Conservation (phyloP, 768 basidiomycete species). For the Lentinula raphanica region DNA sequence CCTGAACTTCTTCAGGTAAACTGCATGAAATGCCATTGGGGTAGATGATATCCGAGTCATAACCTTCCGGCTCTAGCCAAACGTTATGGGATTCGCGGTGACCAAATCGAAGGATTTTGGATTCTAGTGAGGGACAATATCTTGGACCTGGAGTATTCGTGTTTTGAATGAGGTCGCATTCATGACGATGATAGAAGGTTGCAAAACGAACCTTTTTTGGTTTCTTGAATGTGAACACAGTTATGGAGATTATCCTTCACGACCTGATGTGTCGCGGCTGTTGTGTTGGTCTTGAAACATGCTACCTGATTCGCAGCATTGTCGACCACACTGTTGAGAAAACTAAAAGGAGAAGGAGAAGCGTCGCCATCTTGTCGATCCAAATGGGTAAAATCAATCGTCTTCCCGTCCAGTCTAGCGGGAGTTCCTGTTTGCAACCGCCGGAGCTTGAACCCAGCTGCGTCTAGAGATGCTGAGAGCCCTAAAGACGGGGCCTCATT, state of each 20-base stretch:
- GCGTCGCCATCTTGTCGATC: slow-evolving; percentile 63
- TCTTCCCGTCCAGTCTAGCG: slow-evolving; percentile 64
- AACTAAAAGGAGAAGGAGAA: slow-evolving; percentile 70
- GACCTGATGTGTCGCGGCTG: slow-evolving; percentile 65
- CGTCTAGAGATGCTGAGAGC: slow-evolving; percentile 67
- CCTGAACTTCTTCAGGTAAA: slow-evolving; percentile 81
- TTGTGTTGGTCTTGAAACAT: slow-evolving; percentile 74
- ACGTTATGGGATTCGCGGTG: slow-evolving; percentile 66
- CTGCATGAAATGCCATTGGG: slow-evolving; percentile 89
- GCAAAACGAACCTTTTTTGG: slow-evolving; percentile 62
- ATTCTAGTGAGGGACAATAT: slow-evolving; percentile 88
- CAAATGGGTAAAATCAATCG: slow-evolving; percentile 65
- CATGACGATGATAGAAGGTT: not conserved
- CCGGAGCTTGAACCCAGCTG: slow-evolving; percentile 77
- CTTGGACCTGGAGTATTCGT: slow-evolving; percentile 58
- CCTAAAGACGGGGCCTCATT: slow-evolving; percentile 68
- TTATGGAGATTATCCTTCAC: slow-evolving; percentile 70
- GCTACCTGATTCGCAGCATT: slow-evolving; percentile 72
- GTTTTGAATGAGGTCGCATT: not conserved
- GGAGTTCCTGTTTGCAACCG: slow-evolving; percentile 86
- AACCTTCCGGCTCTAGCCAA: slow-evolving; percentile 92
- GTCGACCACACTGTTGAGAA: slow-evolving; percentile 58
- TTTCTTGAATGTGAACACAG: slow-evolving; percentile 84
- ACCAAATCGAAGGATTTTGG: slow-evolving; percentile 77
- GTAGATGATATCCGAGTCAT: slow-evolving; percentile 85